phyloP scores from a whole-genome alignment of 2,329 filamentous ascomycete genomes.

The Aureobasidium namibiae region DNA sequence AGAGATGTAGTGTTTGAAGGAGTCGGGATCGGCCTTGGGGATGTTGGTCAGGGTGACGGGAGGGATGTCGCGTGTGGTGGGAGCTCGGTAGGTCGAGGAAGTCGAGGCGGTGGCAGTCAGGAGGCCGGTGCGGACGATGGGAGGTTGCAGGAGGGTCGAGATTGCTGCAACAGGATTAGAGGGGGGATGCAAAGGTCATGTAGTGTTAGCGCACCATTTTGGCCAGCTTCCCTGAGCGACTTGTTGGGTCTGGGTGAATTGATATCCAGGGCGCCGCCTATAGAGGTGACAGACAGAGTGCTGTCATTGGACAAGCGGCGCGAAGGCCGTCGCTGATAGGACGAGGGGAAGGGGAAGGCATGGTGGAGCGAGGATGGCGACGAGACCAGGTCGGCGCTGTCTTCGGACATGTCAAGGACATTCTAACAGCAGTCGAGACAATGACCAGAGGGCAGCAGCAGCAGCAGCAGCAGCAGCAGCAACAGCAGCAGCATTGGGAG shows the following conservation, averaged over 20 bases:
- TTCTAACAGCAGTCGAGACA: not conserved
- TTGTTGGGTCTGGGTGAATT: constrained; percentile 48
- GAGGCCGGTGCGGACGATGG: constrained; percentile 81
- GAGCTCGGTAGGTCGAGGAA: constrained; percentile 31
- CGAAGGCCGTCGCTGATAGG: constrained; percentile 39
- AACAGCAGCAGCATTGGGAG: no score
- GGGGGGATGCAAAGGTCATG: not conserved
- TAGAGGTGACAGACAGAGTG: constrained; percentile 58
- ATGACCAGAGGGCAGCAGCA: not conserved
- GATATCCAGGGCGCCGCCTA: constrained; percentile 74
- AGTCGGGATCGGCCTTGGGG: constrained; percentile 65
- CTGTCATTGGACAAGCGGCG: constrained; percentile 78
- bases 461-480: no score
- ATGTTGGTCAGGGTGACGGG: constrained; percentile 89
- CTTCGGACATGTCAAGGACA: constrained; percentile 33
- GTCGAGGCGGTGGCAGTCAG: constrained; percentile 59
- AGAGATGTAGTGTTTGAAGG: constrained; percentile 75
- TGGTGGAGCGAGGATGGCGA: constrained; percentile 32
- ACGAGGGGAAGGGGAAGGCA: constrained; percentile 46
- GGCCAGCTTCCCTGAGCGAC: constrained; percentile 63
- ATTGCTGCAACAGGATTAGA: constrained; percentile 52
- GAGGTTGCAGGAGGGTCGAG: constrained; percentile 83
- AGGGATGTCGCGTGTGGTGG: constrained; percentile 56
- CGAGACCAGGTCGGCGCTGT: constrained; percentile 33
- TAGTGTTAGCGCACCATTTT: constrained; percentile 56